Base-by-base conservation (phyloP, 257 asterid species). In the Nicotiana noctiflora region DNA sequence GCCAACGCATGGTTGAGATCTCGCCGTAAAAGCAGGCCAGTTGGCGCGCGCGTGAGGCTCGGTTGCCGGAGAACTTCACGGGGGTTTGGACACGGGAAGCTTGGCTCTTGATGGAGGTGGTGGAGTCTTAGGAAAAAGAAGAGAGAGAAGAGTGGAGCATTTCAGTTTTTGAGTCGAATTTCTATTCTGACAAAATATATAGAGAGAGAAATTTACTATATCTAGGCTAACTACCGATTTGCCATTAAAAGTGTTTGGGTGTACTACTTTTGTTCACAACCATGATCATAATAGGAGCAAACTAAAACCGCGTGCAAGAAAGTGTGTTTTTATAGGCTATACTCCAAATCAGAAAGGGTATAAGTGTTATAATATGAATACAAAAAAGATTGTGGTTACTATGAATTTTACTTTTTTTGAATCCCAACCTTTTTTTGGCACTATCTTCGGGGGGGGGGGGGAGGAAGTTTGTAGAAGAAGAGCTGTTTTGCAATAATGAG, bases 381-480 rank as follows among this genome's bases (percentile, higher is more conserved):
- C 66, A 1, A 65, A 19, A 17, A 80, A n/a, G 25, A 51, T 66
- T 17, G 17, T 27, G 32, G 37, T 21, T 17, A 63, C 14, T 10
- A 65, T 67, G 79, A 40, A 80, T 67, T 5, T n/a, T 15, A 81
- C 83, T 65, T 80, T 67, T 37, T 67, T 53, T 4, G 51, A 55
- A 59, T 52, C 66, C 17, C 46, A 49, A 18, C 62, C n/a, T 40
- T 56, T 17, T 44, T n/a, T 6, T 17, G 61, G 10, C 17, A 37
- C 13, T 62, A 4, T 12, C 32, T 59, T 56, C 51, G 2, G 18
- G 19, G 55, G 59, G 46, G 81, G 32, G 6, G 1, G 27, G n/a
- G n/a, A n/a, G n/a, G n/a, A 14, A 25, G 29, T 9, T 32, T 18
- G 8, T 32, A 4, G 52, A 8, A 3, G 51, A 66, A 66, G 27